Conservation (phyloP, 176 grass and related monocot genomes). For the Typha latifolia region DNA sequence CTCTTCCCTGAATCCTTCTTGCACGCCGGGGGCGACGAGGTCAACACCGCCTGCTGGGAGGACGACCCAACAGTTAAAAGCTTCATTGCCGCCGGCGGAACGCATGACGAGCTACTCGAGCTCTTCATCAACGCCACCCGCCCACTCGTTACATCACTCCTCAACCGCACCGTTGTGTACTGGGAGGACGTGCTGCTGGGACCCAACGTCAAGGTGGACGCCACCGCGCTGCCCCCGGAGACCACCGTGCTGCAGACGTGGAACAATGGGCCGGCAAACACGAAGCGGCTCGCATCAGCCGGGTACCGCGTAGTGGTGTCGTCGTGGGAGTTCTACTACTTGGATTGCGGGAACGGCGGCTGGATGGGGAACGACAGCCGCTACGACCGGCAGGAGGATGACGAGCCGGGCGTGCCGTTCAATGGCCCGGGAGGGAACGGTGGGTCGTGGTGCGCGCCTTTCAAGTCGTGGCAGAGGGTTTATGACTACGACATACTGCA, state of each 20-base stretch:
- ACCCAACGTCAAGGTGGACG: conserved; percentile 36
- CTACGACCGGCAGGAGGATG: conserved; percentile 78
- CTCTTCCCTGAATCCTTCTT: conserved; percentile 66
- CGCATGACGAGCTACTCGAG: conserved; percentile 69
- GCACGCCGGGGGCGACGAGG: conserved; percentile 80
- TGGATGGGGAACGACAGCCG: conserved; percentile 91
- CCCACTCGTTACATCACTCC: conserved; percentile 48
- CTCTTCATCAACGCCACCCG: conserved; percentile 63
- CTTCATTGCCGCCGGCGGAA: conserved; percentile 52
- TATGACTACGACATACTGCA: conserved; percentile 97
- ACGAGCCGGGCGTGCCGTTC: conserved; percentile 49
- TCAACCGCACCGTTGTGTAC: conserved; percentile 87
- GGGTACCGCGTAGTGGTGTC: conserved; percentile 83
- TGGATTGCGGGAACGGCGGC: conserved; percentile 90
- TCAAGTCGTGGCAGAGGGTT: conserved; percentile 91
- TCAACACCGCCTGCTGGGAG: conserved; percentile 93
- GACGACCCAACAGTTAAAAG: conserved; percentile 38
- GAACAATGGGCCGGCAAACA: conserved; percentile 89
- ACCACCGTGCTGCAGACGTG: conserved; percentile 90
- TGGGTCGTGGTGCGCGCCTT: conserved; percentile 89
- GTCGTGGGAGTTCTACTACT: conserved; percentile 81
- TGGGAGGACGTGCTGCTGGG: conserved; percentile 93
- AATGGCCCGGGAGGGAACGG: conserved; percentile 80
- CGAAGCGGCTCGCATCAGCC: conserved; percentile 64
- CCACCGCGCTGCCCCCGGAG: conserved; percentile 45